Percentiles rank a stretch among this genome's conserved stretches.
Conservation (phyloP, 2,329 filamentous ascomycete genomes). For the Davidsoniella virescens region DNA sequence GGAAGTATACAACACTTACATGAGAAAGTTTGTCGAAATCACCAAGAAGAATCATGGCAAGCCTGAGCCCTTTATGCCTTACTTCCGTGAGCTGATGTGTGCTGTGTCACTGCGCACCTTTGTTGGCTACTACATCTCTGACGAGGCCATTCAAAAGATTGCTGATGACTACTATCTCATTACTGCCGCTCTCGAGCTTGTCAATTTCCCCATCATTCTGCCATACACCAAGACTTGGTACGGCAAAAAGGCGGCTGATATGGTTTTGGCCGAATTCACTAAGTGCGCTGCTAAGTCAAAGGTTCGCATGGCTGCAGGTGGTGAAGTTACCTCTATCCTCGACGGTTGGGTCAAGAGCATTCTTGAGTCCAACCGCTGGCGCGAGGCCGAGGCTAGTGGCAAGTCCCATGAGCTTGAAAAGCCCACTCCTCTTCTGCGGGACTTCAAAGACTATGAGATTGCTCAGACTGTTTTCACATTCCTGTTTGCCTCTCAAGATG, state of each 20-base stretch:
- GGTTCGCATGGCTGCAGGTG: conserved; percentile 77
- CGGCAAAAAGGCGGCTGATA: conserved; percentile 86
- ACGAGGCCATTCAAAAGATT: conserved; percentile 82
- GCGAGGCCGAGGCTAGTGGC: conserved; percentile 60
- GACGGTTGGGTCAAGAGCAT: conserved; percentile 87
- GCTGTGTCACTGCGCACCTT: conserved; percentile 94
- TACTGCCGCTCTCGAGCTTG: conserved; percentile 84
- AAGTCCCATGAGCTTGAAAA: conserved; percentile 56
- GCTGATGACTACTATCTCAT: conserved; percentile 95
- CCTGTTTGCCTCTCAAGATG: conserved; percentile 93
- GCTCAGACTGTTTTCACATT: conserved; percentile 90
- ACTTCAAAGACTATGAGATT: conserved; percentile 84
- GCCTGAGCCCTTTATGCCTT: conserved; percentile 73
- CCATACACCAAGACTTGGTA: conserved; percentile 95
- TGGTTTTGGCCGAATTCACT: conserved; percentile 77
- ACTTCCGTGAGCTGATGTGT: conserved; percentile 89
- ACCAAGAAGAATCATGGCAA: conserved; percentile 57
- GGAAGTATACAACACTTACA: conserved; percentile 79
- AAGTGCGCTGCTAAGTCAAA: conserved; percentile 90
- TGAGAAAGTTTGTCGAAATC: conserved; percentile 58
- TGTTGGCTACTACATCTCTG: conserved; percentile 85
- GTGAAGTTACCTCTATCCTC: conserved; percentile 80
- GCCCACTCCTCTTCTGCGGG: conserved; percentile 65
- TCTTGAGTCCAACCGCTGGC: conserved; percentile 69
- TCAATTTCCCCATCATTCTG: conserved; percentile 95